phyloP scores from a whole-genome alignment of 805 yeast genomes.

The Yarrowia phangngaensis region DNA sequence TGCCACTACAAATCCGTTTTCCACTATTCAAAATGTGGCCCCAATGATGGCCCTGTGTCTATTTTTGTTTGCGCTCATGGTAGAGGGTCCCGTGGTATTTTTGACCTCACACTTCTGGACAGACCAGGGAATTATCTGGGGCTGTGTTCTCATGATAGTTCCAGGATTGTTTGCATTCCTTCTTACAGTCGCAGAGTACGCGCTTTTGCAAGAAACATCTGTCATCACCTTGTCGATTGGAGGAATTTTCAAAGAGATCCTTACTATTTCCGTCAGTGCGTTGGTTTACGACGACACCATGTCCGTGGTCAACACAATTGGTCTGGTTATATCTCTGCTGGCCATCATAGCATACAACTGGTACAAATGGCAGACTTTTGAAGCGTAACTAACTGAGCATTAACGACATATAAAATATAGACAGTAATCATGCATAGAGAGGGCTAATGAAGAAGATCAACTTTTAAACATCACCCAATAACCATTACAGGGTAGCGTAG shows the following conservation, averaged over 20 bases:
- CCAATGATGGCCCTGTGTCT: constrained; percentile 75
- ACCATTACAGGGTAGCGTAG: too few relatives aligned
- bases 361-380: constrained; percentile 30
- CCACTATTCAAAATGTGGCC: constrained; percentile 76
- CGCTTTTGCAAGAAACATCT: constrained; percentile 73
- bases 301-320: constrained; percentile 63
- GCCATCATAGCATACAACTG: constrained; percentile 83
- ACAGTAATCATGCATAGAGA: constrained; percentile 12
- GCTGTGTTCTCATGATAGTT: constrained; percentile 57
- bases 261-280: constrained; percentile 70
- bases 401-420: constrained; percentile 19
- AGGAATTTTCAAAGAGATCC: constrained; percentile 87
- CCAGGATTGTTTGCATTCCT: constrained; percentile 88
- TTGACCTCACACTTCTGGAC: constrained; percentile 58
- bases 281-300: constrained; percentile 71
- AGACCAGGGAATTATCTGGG: constrained; percentile 52
- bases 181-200: constrained; percentile 81
- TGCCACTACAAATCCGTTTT: constrained; percentile 58
- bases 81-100: constrained; percentile 67
- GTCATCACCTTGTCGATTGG: constrained; percentile 84
- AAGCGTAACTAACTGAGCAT: constrained; percentile 18
- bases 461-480: too few relatives aligned
- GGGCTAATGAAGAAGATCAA: background rate
- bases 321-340: constrained; percentile 65
- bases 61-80: constrained; percentile 55